Percentiles rank a stretch among this genome's conserved stretches.
These are phyloP conservation scores for Leucosporidium creatinivorum DNA, from an alignment of 768 basidiomycete genomes.

Conservation along the genomic window DNA sequence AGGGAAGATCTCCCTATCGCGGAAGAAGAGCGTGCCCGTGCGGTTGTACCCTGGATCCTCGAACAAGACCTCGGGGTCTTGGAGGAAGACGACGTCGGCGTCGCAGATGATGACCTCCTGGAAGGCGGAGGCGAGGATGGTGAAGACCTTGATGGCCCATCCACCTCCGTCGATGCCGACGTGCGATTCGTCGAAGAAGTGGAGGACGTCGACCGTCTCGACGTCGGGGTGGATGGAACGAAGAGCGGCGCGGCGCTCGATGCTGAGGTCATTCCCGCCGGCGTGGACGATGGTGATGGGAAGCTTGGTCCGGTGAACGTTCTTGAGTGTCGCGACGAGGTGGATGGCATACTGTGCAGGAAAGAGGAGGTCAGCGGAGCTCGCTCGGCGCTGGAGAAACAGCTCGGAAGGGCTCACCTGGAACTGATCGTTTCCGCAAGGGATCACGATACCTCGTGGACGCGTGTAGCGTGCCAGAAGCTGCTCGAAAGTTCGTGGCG, in stretches of 20 bases:
- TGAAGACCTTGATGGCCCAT: slow-evolving; percentile 33
- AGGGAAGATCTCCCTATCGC: slow-evolving; percentile 22
- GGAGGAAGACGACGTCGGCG: slow-evolving; percentile 3
- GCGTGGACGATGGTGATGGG: slow-evolving; percentile 32
- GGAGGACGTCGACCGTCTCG: slow-evolving; percentile 24
- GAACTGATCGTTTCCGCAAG: slow-evolving; percentile 29
- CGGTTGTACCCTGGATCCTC: slow-evolving; percentile 25
- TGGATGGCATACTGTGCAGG: slow-evolving; percentile 13
- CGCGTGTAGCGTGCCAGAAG: background rate
- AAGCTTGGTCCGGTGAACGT: slow-evolving; percentile 27
- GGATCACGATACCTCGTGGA: slow-evolving; percentile 24
- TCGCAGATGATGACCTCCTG: background rate
- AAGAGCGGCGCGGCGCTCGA: slow-evolving; percentile 24
- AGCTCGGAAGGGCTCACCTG: slow-evolving; percentile 9
- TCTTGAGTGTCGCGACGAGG: slow-evolving; percentile 31
- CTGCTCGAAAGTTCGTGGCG: slow-evolving; percentile 6
- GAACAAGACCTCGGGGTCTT: slow-evolving; percentile 25
- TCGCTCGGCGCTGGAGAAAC: background rate
- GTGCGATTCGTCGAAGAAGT: slow-evolving; percentile 27
- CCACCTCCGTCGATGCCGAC: slow-evolving; percentile 30
- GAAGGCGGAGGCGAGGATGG: slow-evolving; percentile 27
- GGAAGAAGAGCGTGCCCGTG: slow-evolving; percentile 2
- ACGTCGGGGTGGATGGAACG: slow-evolving; percentile 21
- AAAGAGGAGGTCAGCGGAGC: background rate
- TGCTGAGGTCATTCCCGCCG: slow-evolving; percentile 25